Percentiles rank a stretch among this genome's conserved stretches.
These are phyloP conservation scores for Astragalus membranaceus DNA, from an alignment of 306 rosid genomes.

Conservation along the genomic window DNA sequence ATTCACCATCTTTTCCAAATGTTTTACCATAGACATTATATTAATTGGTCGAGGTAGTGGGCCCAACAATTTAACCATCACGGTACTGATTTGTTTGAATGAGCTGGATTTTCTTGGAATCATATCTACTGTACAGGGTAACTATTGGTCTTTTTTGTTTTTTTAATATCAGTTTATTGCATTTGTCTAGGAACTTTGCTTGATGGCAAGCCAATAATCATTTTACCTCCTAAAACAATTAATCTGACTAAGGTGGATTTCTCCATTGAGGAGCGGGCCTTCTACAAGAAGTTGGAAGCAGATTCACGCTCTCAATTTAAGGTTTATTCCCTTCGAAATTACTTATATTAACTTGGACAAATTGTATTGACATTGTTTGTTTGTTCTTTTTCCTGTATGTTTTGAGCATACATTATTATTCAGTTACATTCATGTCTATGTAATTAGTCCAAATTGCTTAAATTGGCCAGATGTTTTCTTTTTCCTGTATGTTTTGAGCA, in stretches of 20 bases:
- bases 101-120: conserved; percentile 10
- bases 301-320: conserved; percentile 86
- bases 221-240: conserved; percentile 77
- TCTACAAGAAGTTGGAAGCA: conserved; percentile 85
- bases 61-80: conserved; percentile 6
- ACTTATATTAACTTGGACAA: background rate
- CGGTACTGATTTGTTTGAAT: conserved; percentile 8
- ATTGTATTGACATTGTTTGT: background rate
- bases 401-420: too few species aligned
- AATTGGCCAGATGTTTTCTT: background rate
- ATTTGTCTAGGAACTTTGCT: conserved; percentile 65
- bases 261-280: conserved; percentile 83
- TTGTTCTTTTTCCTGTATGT: background rate
- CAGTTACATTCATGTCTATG: background rate
- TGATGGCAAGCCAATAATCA: conserved; percentile 84
- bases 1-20: background rate
- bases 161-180: conserved; percentile 1
- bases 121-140: conserved; percentile 1
- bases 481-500: background rate
- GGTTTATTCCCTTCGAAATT: conserved; percentile 39
- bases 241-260: conserved; percentile 66
- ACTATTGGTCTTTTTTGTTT: conserved; percentile 17
- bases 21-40: background rate
- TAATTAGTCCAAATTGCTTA: background rate
- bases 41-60: conserved; percentile 6